Evolutionary conservation across 768 basidiomycete genomes (phyloP).

Genomic region (Scleroderma bovista): DNA sequence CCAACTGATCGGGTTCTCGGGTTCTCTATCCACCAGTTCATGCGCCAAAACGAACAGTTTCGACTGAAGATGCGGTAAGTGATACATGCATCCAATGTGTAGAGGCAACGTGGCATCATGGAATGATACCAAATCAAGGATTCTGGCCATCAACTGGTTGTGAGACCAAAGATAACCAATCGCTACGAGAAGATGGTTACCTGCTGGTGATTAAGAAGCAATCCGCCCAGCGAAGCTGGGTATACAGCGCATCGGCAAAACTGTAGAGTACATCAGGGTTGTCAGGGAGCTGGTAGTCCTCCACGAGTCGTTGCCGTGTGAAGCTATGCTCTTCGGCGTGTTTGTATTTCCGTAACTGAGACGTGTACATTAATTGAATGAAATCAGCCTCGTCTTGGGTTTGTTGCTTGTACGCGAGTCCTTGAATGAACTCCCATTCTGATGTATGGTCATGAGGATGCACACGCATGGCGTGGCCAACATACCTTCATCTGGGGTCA

Average conservation of each 20-base stretch:
- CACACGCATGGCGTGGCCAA: constrained; percentile 3
- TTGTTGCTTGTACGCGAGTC: constrained; percentile 77
- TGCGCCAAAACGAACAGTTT: constrained; percentile 95
- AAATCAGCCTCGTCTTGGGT: constrained; percentile 87
- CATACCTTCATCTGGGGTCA: constrained; percentile 91
- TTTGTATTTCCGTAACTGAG: constrained; percentile 86
- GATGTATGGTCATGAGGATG: constrained; percentile 4
- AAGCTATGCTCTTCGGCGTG: constrained; percentile 77
- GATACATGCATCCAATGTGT: constrained; percentile 98
- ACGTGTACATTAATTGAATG: constrained; percentile 87
- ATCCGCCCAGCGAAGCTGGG: constrained; percentile 88
- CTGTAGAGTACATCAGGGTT: constrained; percentile 92
- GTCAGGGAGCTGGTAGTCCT: constrained; percentile 79
- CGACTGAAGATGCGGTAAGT: constrained; percentile 85
- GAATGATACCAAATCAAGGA: constrained; percentile 75
- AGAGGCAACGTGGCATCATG: constrained; percentile 89
- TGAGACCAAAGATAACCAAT: neutral
- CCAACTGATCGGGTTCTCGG: constrained; percentile 92
- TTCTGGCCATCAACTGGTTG: constrained; percentile 41
- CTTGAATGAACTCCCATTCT: constrained; percentile 97
- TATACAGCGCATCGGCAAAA: constrained; percentile 86
- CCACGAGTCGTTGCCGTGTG: constrained; percentile 71
- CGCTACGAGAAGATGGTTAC: constrained; percentile 32
- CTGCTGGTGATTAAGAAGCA: constrained; percentile 84
- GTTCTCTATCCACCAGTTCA: constrained; percentile 91